Base-by-base conservation (phyloP, 106 monocot genomes). In the Apostasia ramifera region DNA sequence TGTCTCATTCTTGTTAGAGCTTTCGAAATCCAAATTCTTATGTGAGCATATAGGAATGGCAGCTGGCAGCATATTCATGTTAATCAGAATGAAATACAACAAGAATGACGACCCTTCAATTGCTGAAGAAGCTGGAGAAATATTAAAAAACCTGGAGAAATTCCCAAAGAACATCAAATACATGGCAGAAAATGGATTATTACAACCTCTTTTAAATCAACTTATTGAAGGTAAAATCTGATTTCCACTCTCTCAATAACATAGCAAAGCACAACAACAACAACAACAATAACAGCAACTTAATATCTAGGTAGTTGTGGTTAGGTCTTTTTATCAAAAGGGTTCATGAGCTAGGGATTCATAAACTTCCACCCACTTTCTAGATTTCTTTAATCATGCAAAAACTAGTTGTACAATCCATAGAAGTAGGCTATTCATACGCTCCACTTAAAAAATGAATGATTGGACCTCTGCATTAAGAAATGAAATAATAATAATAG, bases 171-270 rank as follows among this genome's bases (percentile, higher is more conserved):
- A 90, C 50, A 70, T 86, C 61, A 86, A 77, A 68, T 61, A 44
- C 68, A 86, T 90, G 90, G 86, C 86, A 48, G 78, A 86, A 55
- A 76, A 84, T 79, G 90, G 86, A 10, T 74, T 72, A 53, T 59
- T 90, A 54, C 86, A 90, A 12, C 83, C 90, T 38, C 83, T 90
- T 51, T 55, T 83, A 14, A 78, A 76, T 45, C 73, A 90, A 70
- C 78, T 90, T 26, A 58, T 84, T 55, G 74, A 82, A 26, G 88
- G 88, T 88, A 82, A 68, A 57, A 44, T 61, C 53, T 3, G 4
- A 8, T 12, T 38, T 39, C 53, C 43, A 11, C 8, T 65, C 5
- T 52, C 39, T 67, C 40, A 38, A 58, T 10, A 52, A 52, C 8
- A 5, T 52, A 2, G 10, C 10, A 52, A 10, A 10, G 2, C 1